phyloP scores from a whole-genome alignment of 805 yeast genomes.

The Myxozyma geophila region DNA sequence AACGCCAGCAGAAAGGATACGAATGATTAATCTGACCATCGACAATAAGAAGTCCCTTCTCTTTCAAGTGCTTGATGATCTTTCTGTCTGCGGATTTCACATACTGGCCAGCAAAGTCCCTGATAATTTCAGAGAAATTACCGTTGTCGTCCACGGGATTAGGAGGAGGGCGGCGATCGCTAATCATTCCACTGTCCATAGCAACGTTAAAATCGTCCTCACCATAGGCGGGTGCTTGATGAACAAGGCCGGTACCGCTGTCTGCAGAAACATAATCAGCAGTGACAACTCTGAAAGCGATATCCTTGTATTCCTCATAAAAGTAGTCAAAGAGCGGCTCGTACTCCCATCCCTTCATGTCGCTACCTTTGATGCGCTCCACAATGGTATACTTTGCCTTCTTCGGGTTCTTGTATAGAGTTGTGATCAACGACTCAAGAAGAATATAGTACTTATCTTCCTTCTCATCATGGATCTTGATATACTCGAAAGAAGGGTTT shows the following conservation, averaged over 20 bases:
- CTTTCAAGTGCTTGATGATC: constrained; percentile 83
- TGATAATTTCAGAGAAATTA: constrained; percentile 72
- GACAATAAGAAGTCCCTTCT: constrained; percentile 71
- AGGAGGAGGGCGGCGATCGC: constrained; percentile 74
- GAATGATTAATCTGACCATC: constrained; percentile 89
- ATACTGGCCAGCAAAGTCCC: constrained; percentile 77
- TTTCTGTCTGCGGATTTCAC: constrained; percentile 95
- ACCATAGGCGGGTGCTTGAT: constrained; percentile 98
- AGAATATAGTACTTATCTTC: constrained; percentile 79
- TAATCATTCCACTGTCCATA: constrained; percentile 72
- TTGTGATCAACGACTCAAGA: constrained; percentile 77
- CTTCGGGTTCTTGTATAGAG: constrained; percentile 93
- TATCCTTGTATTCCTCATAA: constrained; percentile 69
- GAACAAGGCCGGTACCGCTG: constrained; percentile 99
- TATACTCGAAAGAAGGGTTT: constrained; percentile 86
- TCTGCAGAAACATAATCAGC: constrained; percentile 89
- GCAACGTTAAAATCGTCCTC: constrained; percentile 94
- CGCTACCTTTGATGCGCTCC: constrained; percentile 78
- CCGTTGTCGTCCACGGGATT: constrained; percentile 96
- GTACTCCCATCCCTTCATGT: constrained; percentile 78
- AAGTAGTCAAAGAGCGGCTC: constrained; percentile 85
- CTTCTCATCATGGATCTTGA: constrained; percentile 89
- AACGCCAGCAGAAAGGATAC: constrained; percentile 99
- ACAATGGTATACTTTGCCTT: constrained; percentile 84
- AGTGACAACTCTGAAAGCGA: constrained; percentile 79